Base-by-base conservation (phyloP, 2,329 filamentous ascomycete genomes). In the Alternaria rosae region DNA sequence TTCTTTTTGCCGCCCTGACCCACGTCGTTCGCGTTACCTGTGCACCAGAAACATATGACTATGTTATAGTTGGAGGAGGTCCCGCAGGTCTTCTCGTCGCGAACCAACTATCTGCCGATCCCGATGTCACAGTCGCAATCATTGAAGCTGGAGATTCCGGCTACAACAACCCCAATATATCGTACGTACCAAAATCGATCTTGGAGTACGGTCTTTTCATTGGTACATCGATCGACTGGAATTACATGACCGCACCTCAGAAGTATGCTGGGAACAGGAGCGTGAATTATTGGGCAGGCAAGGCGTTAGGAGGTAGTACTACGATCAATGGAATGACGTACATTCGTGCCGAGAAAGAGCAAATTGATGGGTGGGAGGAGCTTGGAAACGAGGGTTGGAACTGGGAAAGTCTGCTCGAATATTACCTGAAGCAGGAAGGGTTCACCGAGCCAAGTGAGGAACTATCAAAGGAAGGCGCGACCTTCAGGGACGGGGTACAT, bases 301-400 rank as follows among this genome's bases (percentile, higher is more conserved):
- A 80, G 62, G 81, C 78, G 1, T 65, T 83, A 3, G 80, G 80
- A 44, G 82, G 81, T 6, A 80, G 80, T 4, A 81, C 78, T 15
- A 72, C 75, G 10, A 82, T 84, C 55, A 83, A 84, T 68, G 81
- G 77, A 3, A 78, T 78, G 74, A 78, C 76, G 6, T 79, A 78
- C 62, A 56, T 78, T 10, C 67, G 76, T 7, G 76, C 76, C 12
- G 76, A 78, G 55, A 71, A 68, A 20, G 68, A 59, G 6, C 76
- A 79, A 52, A 72, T 78, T 38, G 73, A 78, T 56, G 69, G 68
- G 3, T 79, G 77, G 76, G 72, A 76, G 64, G 54, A 66, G 26
- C 41, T 79, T 8, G 77, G 75, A 1, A 79, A 78, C 38, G 54
- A 68, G 17, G 74, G 74, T 10, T 78, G 76, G 77, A 72, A 72